Evolutionary conservation across 352 stramenopile genomes (phyloP), one percentile per base, ranked within the genome.

Genomic region (Phytophthora sojae): DNA sequence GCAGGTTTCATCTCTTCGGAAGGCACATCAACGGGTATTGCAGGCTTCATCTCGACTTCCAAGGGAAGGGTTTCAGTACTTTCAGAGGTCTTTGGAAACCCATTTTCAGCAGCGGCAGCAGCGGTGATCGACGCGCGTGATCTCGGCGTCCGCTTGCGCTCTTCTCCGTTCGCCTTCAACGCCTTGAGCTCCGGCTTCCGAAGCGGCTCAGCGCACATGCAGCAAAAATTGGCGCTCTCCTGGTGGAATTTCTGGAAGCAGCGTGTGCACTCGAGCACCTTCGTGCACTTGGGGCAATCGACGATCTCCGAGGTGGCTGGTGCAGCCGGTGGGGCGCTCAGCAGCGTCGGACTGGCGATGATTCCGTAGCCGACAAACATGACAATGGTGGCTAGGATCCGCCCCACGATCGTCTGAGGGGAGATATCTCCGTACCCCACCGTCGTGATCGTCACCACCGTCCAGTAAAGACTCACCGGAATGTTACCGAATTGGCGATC

Each of bases 361-460:
- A 95, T 83, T n/a, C 88, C 88, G 70, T 95, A 95, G 59, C 87
- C 87, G 15, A 84, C 71, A 75, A 95, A 93, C 88, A 95, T 95
- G 52, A 95, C 88, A 9, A 93, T 39, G 0, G 86, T 94, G 25
- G 87, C 88, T 11, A 96, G 55, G 55, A 96, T 86, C 21, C 88
- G 88, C 1, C 88, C 88, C 0, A 90, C 73, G n/a, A 94, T 85
- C 0, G 88, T 93, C 37, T 92, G 73, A 1, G 88, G 88, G 0
- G 86, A 86, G 37, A 96, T 94, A 63, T 96, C 88, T 9, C 88
- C 88, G 57, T 94, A 94, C 1, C 88, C 88, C 44, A 96, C 88
- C 0, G 88, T 96, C 17, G 88, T 95, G 65, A 96, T 92, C 7
- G 88, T 96, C 54, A 95, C 88, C 12, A 95, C 86, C 0, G 88